A percentile compares a stretch with the other conserved stretches of the same genome.
Evolutionary conservation across 2,329 filamentous ascomycete species (phyloP).

Genomic region (Simplicillium aogashimaense): DNA sequence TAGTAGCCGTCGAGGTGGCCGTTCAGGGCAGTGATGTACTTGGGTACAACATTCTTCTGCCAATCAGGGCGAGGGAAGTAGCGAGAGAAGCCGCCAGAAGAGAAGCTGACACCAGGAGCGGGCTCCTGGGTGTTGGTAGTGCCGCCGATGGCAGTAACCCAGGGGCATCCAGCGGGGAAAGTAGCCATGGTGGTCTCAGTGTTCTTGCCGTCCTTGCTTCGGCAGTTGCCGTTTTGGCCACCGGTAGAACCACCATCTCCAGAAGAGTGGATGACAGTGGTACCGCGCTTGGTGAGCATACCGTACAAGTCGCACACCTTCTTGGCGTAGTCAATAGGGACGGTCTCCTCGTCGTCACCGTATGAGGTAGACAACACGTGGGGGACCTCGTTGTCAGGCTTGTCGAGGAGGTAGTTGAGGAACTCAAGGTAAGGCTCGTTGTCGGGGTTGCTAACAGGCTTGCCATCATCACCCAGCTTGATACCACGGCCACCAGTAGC

Average conservation of each 20-base stretch:
- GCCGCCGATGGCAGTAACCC: constrained; percentile 22
- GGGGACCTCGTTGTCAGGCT: constrained; percentile 20
- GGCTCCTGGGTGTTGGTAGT: constrained; percentile 25
- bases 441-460: constrained; percentile 2
- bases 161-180: constrained; percentile 40
- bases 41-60: constrained; percentile 24
- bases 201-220: constrained; percentile 46
- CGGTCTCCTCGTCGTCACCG: constrained; percentile 21
- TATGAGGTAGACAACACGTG: constrained; percentile 25
- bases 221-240: constrained; percentile 20
- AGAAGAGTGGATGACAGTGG: constrained; percentile 15
- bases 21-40: constrained; percentile 29
- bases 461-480: constrained; percentile 15
- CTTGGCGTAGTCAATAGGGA: constrained; percentile 18
- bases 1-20: constrained; percentile 31
- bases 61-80: constrained; percentile 31
- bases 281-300: constrained; percentile 19
- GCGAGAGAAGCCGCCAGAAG: constrained; percentile 36
- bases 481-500: constrained; percentile 25
- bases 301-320: constrained; percentile 20
- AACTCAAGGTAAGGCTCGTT: constrained; percentile 40
- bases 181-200: constrained; percentile 39
- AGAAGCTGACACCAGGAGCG: constrained; percentile 22
- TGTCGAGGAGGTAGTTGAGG: constrained; percentile 29
- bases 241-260: constrained; percentile 17